Percentiles rank a stretch among this genome's conserved stretches.
Evolutionary conservation across 2,329 filamentous ascomycete species (phyloP).

Genomic region (Ceratocystis cacaofunesta): DNA sequence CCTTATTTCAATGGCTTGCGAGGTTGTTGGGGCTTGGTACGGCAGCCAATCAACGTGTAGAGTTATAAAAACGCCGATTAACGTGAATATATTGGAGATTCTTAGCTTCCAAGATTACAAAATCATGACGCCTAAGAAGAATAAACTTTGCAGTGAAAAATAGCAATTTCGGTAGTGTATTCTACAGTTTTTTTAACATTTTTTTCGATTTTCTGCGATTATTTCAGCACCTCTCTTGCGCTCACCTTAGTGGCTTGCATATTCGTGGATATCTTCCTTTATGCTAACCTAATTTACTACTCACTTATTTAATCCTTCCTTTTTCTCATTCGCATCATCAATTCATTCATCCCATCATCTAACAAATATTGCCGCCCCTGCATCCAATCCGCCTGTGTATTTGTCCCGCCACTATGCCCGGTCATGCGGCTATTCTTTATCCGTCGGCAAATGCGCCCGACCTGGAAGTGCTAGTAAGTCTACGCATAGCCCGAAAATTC

Average conservation of each 20-base stretch:
- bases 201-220: not conserved
- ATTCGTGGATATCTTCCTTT: not conserved
- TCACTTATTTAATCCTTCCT: not conserved
- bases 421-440: constrained; percentile 10
- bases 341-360: constrained; percentile 1
- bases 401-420: constrained; percentile 9
- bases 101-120: not conserved
- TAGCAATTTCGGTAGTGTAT: not conserved
- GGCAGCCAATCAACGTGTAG: not conserved
- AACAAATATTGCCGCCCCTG: not conserved
- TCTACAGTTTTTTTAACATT: not conserved
- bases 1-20: not conserved
- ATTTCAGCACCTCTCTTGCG: too few relatives aligned
- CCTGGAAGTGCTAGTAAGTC: constrained; percentile 14
- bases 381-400: not conserved
- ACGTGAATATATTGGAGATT: not conserved
- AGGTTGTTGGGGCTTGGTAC: not conserved
- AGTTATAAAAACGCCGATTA: not conserved
- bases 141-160: not conserved
- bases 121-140: not conserved
- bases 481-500: not conserved
- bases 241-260: not conserved
- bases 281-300: not conserved
- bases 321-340: not conserved
- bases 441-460: constrained; percentile 10